Base-by-base conservation (phyloP, 2,329 filamentous ascomycete genomes). In the Paraphaeosphaeria minitans region DNA sequence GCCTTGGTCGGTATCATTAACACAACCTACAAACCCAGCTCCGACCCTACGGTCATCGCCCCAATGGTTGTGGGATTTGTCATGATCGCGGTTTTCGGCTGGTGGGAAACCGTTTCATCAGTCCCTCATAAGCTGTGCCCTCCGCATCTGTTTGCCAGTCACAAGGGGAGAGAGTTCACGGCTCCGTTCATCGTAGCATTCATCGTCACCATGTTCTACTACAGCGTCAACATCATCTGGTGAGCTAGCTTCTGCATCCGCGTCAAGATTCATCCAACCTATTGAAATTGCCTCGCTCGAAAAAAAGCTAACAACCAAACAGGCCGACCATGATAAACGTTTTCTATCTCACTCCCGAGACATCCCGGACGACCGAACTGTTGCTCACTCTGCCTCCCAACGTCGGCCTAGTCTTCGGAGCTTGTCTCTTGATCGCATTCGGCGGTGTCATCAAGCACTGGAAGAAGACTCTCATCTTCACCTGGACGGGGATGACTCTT, bases 131-230 rank as follows among this genome's bases (percentile, higher is more conserved):
- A 73, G 19, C 61, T 83, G n/a, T 80, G 64, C 42, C 66, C 45
- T 27, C 75, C 79, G 0, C 73, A 76, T 53, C 70, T 84, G 59
- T 84, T 84, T 68, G 74, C 76, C 7, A 71, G 75, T n/a, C 76
- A 78, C 5, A 68, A 74, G 24, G 82, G 82, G 4, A 73, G 82
- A 21, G 79, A 82, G 48, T 79, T 84, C 37, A 83, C 81, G 0
- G 81, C 79, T 0, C 81, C 81, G 0, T 80, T 78, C 51, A 73
- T 83, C 27, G 78, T 79, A 4, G 72, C 78, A 0, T 78, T 77
- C 43, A 78, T 84, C 53, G 75, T 83, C 33, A 83, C 79, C 55
- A 84, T 84, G 81, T 83, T 83, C 66, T 84, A 83, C 69, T 83
- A 83, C 66, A 78, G 77, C 21, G 78, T 76, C 45, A 81, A 78